These are phyloP conservation scores for Apophysomyces ossiformis DNA, from an alignment of 371 early-diverging fungal species.

Conservation along the genomic window DNA sequence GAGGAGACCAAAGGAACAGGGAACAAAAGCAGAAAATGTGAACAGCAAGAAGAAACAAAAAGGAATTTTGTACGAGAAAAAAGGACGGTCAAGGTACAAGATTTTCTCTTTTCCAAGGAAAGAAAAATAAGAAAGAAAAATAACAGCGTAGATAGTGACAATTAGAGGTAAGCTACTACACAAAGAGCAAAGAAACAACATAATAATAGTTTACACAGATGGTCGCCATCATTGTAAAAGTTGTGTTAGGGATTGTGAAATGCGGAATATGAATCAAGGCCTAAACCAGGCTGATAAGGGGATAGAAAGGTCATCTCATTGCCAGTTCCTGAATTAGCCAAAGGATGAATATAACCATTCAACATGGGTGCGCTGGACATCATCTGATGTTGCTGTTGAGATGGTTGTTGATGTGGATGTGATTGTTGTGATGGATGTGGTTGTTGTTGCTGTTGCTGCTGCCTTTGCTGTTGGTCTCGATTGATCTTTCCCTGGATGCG, in stretches of 20 bases:
- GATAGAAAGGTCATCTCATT: conserved; percentile 19
- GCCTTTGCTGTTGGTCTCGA: conserved; percentile 52
- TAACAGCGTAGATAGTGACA: conserved; percentile 10
- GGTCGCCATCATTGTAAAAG: conserved; percentile 2
- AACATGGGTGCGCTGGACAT: conserved; percentile 6
- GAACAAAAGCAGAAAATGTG: conserved; percentile 4
- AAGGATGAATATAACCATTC: conserved; percentile 20
- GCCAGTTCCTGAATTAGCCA: conserved; percentile 8
- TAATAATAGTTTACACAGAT: conserved; percentile 11
- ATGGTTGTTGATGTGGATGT: not conserved
- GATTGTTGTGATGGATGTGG: too few relatives aligned
- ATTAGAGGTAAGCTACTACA: conserved; percentile 10
- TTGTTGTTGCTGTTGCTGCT: conserved; percentile 16
- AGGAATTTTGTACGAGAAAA: not conserved
- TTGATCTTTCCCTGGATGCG: conserved; percentile 84
- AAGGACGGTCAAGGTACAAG: conserved; percentile 6
- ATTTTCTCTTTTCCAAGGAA: conserved; percentile 8
- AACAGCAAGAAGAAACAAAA: not conserved
- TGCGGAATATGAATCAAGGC: conserved; percentile 15
- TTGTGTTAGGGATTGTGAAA: conserved; percentile 20
- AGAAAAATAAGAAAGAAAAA: not conserved
- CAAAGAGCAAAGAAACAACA: conserved; percentile 8
- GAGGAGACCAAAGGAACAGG: not conserved
- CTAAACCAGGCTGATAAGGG: conserved; percentile 16
- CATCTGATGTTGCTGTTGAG: conserved; percentile 1